Percentiles rank a stretch among this genome's conserved stretches.
Evolutionary conservation across 305 asterid species (phyloP).

Genomic region (Withania somnifera): DNA sequence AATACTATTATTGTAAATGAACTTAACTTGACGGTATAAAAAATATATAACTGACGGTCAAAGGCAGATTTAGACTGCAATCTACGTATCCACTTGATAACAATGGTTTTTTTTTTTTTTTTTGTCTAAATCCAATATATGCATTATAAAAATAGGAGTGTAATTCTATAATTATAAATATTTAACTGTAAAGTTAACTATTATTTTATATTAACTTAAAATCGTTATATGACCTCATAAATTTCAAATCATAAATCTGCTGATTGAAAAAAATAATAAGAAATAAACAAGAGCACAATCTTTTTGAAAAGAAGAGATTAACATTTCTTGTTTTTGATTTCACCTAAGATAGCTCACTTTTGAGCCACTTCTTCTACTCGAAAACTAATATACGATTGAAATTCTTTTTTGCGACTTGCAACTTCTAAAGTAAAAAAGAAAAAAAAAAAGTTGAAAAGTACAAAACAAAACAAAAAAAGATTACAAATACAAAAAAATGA

Average conservation of each 20-base stretch:
- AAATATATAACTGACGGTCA: background rate
- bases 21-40: background rate
- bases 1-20: background rate
- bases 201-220: background rate
- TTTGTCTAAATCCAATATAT: no score
- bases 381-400: constrained; percentile 38
- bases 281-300: background rate
- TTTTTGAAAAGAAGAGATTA: constrained; percentile 24
- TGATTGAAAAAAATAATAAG: background rate
- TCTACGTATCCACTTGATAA: background rate
- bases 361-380: constrained; percentile 20
- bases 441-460: background rate
- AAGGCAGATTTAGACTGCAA: background rate
- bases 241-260: background rate
- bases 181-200: background rate
- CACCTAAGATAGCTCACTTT: constrained; percentile 19
- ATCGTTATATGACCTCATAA: background rate
- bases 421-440: background rate
- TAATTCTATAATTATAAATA: background rate
- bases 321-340: background rate
- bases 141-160: no score
- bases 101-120: no score
- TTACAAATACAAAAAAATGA: constrained; percentile 4
- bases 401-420: constrained; percentile 35
- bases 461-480: background rate